These are phyloP conservation scores for Stagonosporopsis tanaceti DNA, from an alignment of 2,329 filamentous ascomycete species.

Conservation along the genomic window DNA sequence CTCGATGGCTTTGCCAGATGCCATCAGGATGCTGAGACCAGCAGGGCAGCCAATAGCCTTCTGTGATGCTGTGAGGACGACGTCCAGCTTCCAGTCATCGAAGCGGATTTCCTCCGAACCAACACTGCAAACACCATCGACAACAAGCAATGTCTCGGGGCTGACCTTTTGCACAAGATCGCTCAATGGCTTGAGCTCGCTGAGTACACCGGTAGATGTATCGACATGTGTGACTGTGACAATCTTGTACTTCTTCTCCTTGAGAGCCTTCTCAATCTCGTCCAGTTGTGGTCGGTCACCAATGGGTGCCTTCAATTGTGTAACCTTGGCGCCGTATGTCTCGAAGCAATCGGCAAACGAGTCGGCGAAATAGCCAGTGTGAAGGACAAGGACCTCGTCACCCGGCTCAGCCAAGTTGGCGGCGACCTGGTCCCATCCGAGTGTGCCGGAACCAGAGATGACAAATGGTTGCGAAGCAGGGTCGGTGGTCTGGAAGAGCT, in stretches of 20 bases:
- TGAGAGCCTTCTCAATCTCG: constrained; percentile 87
- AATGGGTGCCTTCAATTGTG: constrained; percentile 87
- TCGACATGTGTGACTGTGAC: constrained; percentile 97
- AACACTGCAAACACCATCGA: constrained; percentile 97
- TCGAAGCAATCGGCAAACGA: constrained; percentile 91
- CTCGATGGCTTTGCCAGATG: constrained; percentile 86
- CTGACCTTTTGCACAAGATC: constrained; percentile 86
- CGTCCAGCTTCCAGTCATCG: constrained; percentile 92
- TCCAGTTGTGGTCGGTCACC: constrained; percentile 85
- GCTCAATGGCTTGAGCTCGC: constrained; percentile 84
- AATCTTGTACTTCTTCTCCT: constrained; percentile 91
- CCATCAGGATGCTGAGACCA: constrained; percentile 92
- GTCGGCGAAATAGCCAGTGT: constrained; percentile 97
- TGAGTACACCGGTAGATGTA: constrained; percentile 94
- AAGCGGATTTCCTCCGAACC: constrained; percentile 96
- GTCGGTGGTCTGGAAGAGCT: constrained; percentile 91
- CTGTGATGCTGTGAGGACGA: constrained; percentile 91
- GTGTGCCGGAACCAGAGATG: constrained; percentile 90
- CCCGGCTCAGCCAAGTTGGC: constrained; percentile 89
- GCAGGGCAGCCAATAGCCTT: constrained; percentile 97
- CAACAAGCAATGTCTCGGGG: constrained; percentile 88
- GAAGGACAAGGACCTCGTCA: constrained; percentile 89
- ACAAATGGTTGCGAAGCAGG: constrained; percentile 87
- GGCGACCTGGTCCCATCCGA: constrained; percentile 97
- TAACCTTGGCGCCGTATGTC: constrained; percentile 89